Evolutionary conservation across 768 basidiomycete species (phyloP), one percentile per base, ranked within the genome.

Genomic region (Tricholoma furcatifolium): DNA sequence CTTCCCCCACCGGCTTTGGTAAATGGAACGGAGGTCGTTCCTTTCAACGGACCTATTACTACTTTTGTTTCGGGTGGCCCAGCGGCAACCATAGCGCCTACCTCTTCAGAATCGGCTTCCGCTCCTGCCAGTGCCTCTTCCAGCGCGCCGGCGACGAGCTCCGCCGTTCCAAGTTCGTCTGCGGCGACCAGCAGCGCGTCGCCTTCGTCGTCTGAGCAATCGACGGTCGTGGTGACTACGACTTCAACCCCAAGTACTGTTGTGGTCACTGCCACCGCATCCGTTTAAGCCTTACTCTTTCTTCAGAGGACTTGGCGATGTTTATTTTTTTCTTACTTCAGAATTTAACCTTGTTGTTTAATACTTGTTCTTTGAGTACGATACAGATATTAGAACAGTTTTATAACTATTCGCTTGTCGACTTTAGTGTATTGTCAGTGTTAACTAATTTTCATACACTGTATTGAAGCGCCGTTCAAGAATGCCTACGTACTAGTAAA

Each of bases 1-100:
- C 45, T 60, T 15, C 47, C 55, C 5, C 38, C 43, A 4, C 27
- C 27, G 4, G 27, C 27, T 4, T 27, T 7, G 27, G 32, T 42
- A 6, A 57, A 57, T 23, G 50, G 49, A 3, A 53, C 53, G 12
- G 45, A 14, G 11, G 27, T 27, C 4, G 44, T 52, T 2, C 49
- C 47, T 2, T 40, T 44, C 23, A 31, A 39, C 32, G 43, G 40
- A 4, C 47, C 58, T 15, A 12, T 32, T 8, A 53, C 55, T 3
- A 47, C 49, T 5, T 7, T 47, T 9, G 51, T 35, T 23, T 43
- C 55, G 15, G 48, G 51, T 2, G 17, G 24, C 24, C 34, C 34
- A 15, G 36, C 36, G 36, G 38, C 44, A 11, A 36, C 51, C 11
- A 18, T 20, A 15, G 21, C 32, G 35, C 8, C 47, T 10, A 38